phyloP scores from a whole-genome alignment of 139 green algal species.

The Chlorella sp. region DNA sequence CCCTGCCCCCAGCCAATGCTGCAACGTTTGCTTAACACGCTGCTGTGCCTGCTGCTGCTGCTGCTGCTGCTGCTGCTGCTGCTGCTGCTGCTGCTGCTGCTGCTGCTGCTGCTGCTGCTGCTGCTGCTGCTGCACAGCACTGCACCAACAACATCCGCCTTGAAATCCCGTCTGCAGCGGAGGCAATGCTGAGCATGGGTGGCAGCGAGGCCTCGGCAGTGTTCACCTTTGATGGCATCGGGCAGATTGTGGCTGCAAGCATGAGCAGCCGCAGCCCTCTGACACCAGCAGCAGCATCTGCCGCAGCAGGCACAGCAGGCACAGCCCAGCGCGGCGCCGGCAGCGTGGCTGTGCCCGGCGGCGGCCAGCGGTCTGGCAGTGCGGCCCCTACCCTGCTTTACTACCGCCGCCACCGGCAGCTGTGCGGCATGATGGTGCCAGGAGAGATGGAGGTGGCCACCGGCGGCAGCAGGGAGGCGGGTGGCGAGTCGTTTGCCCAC shows the following conservation, averaged over 20 bases:
- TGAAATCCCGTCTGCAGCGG: constrained; percentile 8
- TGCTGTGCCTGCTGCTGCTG: neutral
- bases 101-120: too few species aligned
- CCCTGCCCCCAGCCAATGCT: neutral
- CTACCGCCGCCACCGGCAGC: constrained; percentile 3
- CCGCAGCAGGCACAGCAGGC: neutral
- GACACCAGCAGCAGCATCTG: neutral
- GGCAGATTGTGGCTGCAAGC: neutral
- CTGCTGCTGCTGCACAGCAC: too few species aligned
- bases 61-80: too few species aligned
- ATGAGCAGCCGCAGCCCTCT: neutral
- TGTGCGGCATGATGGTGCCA: constrained; percentile 5
- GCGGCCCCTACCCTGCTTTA: neutral
- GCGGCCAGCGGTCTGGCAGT: neutral
- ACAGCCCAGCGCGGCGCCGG: neutral
- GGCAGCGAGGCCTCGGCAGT: neutral
- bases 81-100: too few species aligned
- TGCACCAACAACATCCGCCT: too few species aligned
- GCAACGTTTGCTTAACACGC: too few species aligned
- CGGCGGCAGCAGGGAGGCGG: too few species aligned
- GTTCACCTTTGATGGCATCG: neutral
- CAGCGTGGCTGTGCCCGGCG: neutral
- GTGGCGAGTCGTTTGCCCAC: too few species aligned
- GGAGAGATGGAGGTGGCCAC: neutral
- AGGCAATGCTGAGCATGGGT: neutral